phyloP scores from a whole-genome alignment of 352 stramenopile genomes.

The Pythium volutum region DNA sequence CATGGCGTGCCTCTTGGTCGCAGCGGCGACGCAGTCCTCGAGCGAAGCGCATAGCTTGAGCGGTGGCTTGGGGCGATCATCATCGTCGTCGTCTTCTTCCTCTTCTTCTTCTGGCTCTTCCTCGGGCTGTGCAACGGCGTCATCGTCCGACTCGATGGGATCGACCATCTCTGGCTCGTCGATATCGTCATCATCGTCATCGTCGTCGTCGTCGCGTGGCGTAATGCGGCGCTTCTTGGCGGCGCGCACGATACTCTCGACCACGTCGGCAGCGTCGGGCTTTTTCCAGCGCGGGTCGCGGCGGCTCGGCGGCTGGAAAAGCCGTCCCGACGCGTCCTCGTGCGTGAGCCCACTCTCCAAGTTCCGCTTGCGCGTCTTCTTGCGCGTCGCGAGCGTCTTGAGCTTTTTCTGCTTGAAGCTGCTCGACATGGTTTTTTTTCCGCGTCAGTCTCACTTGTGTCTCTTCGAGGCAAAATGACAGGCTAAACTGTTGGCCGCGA shows the following conservation, averaged over 20 bases:
- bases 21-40: slow-evolving; percentile 46
- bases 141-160: slow-evolving; percentile 23
- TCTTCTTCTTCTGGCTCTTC: slow-evolving; percentile 6
- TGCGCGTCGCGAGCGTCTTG: slow-evolving; percentile 72
- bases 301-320: slow-evolving; percentile 69
- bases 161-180: slow-evolving; percentile 19
- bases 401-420: slow-evolving; percentile 86
- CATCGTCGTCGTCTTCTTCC: slow-evolving; percentile 17
- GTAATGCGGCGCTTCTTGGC: slow-evolving; percentile 42
- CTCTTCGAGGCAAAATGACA: slow-evolving; percentile 2
- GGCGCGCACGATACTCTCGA: slow-evolving; percentile 32
- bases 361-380: slow-evolving; percentile 77
- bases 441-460: neutral
- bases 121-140: slow-evolving; percentile 17
- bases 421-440: slow-evolving; percentile 75
- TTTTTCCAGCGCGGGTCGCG: slow-evolving; percentile 79
- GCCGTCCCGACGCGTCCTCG: slow-evolving; percentile 63
- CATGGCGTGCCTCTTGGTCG: slow-evolving; percentile 37
- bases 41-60: slow-evolving; percentile 45
- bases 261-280: slow-evolving; percentile 38
- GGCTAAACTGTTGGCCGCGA: slow-evolving; percentile 16
- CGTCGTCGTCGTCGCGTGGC: slow-evolving; percentile 4
- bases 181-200: slow-evolving; percentile 16
- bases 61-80: slow-evolving; percentile 29
- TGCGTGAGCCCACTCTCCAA: slow-evolving; percentile 52